Evolutionary conservation across 768 basidiomycete species (phyloP), one percentile per base, ranked within the genome.

Genomic region (Aureoboletus auriporus): DNA sequence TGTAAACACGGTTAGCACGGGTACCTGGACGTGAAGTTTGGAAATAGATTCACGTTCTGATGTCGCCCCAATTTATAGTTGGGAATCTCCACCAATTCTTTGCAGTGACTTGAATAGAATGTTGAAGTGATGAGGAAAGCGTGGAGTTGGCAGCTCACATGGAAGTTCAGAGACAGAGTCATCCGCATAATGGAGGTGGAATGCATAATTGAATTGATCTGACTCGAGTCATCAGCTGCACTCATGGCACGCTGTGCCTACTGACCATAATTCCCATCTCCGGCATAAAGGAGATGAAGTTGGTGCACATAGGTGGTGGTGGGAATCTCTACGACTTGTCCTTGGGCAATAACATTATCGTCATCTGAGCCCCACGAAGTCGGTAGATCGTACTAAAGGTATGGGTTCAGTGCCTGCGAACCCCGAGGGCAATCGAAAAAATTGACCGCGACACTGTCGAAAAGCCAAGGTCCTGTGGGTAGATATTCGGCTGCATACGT

Each of bases 201-300:
- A 75, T 7, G 59, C 58, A 11, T 67, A 57, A 5, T 70, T 56
- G 39, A 67, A 64, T 47, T 72, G 69, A 27, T 46, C 62, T 70
- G 31, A 14, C 31, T 27, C n/a, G 14, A 23, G 5, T 16, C 16
- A 17, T 50, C 13, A 54, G 23, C 8, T 1, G 5, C n/a, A n/a
- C 11, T 44, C 12, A 36, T 23, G n/a, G 12, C 11, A 34, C 11
- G 17, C 31, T 33, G 17, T 37, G 28, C n/a, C 27, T 29, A 52
- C 69, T 44, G 37, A 70, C 73, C 50, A n/a, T 65, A 58, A 1
- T 38, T 47, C 6, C 67, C 69, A 40, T 75, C 74, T 23, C 73
- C 74, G 17, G 75, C 67, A 53, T 78, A 79, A 10, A 78, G 51
- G 42, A 78, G 64, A 47, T 78, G 75, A 23, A 80, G 56, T 49